Evolutionary conservation across 768 basidiomycete genomes (phyloP).

Genomic region (Saitozyma podzolica): DNA sequence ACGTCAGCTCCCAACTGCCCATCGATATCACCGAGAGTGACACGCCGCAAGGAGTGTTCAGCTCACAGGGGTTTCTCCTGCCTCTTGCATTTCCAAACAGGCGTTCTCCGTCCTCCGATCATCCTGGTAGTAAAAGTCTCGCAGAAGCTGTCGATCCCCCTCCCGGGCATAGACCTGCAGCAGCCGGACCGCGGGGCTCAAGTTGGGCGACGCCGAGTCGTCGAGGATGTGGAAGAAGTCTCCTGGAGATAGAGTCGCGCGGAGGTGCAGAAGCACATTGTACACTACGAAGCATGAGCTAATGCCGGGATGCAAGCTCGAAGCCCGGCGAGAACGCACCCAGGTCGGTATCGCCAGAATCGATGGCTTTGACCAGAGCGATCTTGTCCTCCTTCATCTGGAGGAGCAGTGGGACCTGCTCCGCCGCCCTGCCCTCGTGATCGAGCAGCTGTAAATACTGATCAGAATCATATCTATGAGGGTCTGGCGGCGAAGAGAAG

Average conservation of each 20-base stretch:
- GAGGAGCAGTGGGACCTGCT: conserved; percentile 89
- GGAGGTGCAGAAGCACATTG: conserved; percentile 83
- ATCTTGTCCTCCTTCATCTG: conserved; percentile 91
- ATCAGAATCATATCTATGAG: background rate
- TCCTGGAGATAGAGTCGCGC: conserved; percentile 78
- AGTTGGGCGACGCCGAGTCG: conserved; percentile 70
- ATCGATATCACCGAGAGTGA: background rate
- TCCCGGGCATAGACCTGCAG: conserved; percentile 88
- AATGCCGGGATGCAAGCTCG: background rate
- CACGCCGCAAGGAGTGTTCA: background rate
- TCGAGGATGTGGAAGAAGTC: conserved; percentile 93
- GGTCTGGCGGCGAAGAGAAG: background rate
- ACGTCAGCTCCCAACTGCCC: background rate
- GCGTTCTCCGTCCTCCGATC: conserved; percentile 93
- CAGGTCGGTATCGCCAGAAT: conserved; percentile 92
- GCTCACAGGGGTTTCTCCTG: conserved; percentile 65
- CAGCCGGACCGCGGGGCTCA: conserved; percentile 72
- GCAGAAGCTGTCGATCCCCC: conserved; percentile 84
- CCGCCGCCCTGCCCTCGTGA: conserved; percentile 79
- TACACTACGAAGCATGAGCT: conserved; percentile 64
- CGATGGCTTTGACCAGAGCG: conserved; percentile 83
- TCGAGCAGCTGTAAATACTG: conserved; percentile 69
- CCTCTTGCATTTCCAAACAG: conserved; percentile 81
- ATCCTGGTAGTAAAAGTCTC: conserved; percentile 97
- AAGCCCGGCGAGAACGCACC: conserved; percentile 57